These are phyloP conservation scores for Oryza meridionalis DNA, from an alignment of 176 grass and related monocot species.

Conservation along the genomic window DNA sequence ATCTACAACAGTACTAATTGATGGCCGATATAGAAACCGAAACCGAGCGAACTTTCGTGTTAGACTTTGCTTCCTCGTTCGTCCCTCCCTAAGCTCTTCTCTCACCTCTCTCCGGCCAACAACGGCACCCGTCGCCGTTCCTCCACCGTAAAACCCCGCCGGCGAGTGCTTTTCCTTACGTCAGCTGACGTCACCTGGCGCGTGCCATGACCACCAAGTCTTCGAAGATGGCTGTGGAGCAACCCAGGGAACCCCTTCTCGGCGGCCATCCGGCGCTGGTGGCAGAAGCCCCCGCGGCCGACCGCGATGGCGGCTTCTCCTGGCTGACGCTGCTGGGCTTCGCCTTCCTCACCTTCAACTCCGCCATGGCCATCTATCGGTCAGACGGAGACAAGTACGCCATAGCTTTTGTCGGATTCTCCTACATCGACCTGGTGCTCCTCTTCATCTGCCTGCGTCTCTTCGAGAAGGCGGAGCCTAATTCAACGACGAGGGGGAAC, in stretches of 20 bases:
- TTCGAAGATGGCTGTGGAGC: not conserved
- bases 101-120: too few species aligned
- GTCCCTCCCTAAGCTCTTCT: too few species aligned
- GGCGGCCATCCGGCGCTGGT: not conserved
- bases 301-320: not conserved
- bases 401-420: conserved; percentile 21
- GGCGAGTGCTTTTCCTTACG: too few species aligned
- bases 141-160: too few species aligned
- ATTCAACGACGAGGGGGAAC: not conserved
- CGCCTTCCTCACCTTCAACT: conserved; percentile 42
- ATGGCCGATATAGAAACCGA: too few species aligned
- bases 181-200: too few species aligned
- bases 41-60: too few species aligned
- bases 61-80: too few species aligned
- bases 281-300: too few species aligned
- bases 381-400: not conserved
- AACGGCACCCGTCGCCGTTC: too few species aligned
- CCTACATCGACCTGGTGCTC: conserved; percentile 19
- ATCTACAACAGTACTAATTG: too few species aligned
- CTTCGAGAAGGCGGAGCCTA: not conserved
- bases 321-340: conserved; percentile 33
- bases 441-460: conserved; percentile 33
- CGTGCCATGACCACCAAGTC: too few species aligned
- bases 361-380: conserved; percentile 33
- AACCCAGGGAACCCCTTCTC: not conserved